Percentiles rank a stretch among this genome's conserved stretches.
Evolutionary conservation across 345 rosid genomes (phyloP).

Genomic region (Gossypium anomalum): DNA sequence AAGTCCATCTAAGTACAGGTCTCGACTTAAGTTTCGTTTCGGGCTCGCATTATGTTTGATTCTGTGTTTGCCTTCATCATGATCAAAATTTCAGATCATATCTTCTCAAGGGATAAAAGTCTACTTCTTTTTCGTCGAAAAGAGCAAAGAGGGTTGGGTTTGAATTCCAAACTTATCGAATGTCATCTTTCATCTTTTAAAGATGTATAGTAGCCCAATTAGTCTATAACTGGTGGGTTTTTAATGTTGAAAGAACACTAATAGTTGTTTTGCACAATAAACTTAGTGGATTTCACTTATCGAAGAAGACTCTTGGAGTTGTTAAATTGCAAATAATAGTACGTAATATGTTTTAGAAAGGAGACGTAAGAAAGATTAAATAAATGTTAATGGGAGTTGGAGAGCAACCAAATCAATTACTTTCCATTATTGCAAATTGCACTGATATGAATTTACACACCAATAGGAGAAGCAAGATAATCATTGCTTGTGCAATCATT

Average conservation of each 20-base stretch:
- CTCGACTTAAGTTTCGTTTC: too few species aligned
- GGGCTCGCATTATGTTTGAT: too few species aligned
- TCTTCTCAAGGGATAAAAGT: not conserved
- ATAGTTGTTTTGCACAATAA: too few species aligned
- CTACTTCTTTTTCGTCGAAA: not conserved
- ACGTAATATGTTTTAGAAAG: not conserved
- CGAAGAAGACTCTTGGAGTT: not conserved
- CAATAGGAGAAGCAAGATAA: not conserved
- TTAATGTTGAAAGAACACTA: too few species aligned
- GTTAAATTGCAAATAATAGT: not conserved
- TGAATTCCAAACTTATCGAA: too few species aligned
- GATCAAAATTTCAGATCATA: too few species aligned
- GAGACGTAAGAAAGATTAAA: not conserved
- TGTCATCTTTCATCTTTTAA: too few species aligned
- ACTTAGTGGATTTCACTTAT: not conserved
- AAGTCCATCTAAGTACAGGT: not conserved
- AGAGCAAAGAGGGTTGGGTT: too few species aligned
- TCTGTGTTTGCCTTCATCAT: too few species aligned
- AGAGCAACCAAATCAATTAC: not conserved
- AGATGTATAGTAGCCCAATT: too few species aligned
- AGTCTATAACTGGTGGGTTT: too few species aligned
- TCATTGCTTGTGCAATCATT: not conserved
- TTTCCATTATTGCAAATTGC: not conserved
- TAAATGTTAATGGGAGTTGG: slow-evolving; percentile 1
- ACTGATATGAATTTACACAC: not conserved